Evolutionary conservation across 2,329 filamentous ascomycete genomes (phyloP), one percentile per base, ranked within the genome.

Genomic region (Aspergillus cejpii): DNA sequence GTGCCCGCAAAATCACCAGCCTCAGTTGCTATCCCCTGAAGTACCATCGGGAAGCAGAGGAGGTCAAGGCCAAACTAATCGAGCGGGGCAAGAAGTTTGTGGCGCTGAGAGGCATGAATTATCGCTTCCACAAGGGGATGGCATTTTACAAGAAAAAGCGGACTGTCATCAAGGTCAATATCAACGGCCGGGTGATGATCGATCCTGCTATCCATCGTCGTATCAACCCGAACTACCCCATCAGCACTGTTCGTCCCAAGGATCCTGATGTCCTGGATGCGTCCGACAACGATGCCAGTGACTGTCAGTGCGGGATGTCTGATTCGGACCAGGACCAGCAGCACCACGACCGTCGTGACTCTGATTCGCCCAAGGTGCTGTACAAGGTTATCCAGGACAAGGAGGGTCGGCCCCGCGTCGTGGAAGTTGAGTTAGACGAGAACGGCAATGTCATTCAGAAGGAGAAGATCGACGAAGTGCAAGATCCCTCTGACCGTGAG

Each of bases 141-240:
- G 88, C 85, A 0, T 94, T 88, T 66, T 80, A 81, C 71, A 94
- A 91, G 72, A 83, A 85, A 64, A 87, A 87, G 71, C 83, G 83
- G 57, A 72, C 75, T 47, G 72, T 87, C 11, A 71, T 85, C 61
- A 91, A 88, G 63, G 83, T 94, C 65, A 88, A 88, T 59, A 84
- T 94, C 63, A 87, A 89, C 51, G 85, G 88, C 14, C 82, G 90
- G 23, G 77, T 94, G 51, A 95, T 95, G 88, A 75, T 95, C 19
- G 90, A 95, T 59, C 81, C 87, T 0, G 81, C 81, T 3, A 86
- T 85, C 33, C 89, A 94, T 67, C 80, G 87, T 6, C 80, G 87
- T 26, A 86, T 91, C 63, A 87, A 92, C 54, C 86, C 89, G 1
- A 94, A 94, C 61, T 94, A 94, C 54, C 79, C 78, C 0, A 79